These are phyloP conservation scores for Rubia peregrina DNA, from an alignment of 305 asterid species.

Conservation along the genomic window DNA sequence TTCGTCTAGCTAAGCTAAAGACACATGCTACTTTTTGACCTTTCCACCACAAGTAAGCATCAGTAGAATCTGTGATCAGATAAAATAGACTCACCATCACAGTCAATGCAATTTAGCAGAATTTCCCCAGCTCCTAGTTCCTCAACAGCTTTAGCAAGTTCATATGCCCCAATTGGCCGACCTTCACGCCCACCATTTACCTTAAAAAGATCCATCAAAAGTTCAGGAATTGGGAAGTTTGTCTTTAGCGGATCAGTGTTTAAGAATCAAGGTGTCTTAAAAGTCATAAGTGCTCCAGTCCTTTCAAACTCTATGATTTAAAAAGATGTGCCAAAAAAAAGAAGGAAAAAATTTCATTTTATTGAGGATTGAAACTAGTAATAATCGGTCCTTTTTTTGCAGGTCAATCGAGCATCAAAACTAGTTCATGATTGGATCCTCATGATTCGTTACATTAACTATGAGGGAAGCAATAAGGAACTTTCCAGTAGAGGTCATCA, in stretches of 20 bases:
- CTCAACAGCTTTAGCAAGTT: conserved; percentile 92
- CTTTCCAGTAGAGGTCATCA: neutral
- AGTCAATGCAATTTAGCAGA: conserved; percentile 86
- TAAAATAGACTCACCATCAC: conserved; percentile 59
- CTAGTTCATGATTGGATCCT: conserved; percentile 5
- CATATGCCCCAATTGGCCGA: conserved; percentile 90
- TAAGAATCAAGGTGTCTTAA: neutral
- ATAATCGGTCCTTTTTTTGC: neutral
- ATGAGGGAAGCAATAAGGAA: neutral
- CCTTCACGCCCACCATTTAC: conserved; percentile 97
- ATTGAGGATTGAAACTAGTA: neutral
- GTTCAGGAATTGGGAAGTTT: neutral
- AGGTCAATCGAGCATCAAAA: neutral
- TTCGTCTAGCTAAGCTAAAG: no score
- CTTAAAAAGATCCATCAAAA: conserved; percentile 25
- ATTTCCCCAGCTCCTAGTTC: conserved; percentile 98
- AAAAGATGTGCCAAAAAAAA: neutral
- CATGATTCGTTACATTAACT: neutral
- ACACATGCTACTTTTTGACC: neutral
- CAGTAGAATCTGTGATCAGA: neutral
- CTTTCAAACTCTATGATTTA: neutral
- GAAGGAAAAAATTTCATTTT: neutral
- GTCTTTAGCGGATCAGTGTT: neutral
- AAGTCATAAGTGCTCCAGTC: neutral
- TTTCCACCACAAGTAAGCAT: neutral